These are phyloP conservation scores for Xerocomus amazonicus DNA, from an alignment of 1,284 basidiomycete genomes.

Conservation along the genomic window DNA sequence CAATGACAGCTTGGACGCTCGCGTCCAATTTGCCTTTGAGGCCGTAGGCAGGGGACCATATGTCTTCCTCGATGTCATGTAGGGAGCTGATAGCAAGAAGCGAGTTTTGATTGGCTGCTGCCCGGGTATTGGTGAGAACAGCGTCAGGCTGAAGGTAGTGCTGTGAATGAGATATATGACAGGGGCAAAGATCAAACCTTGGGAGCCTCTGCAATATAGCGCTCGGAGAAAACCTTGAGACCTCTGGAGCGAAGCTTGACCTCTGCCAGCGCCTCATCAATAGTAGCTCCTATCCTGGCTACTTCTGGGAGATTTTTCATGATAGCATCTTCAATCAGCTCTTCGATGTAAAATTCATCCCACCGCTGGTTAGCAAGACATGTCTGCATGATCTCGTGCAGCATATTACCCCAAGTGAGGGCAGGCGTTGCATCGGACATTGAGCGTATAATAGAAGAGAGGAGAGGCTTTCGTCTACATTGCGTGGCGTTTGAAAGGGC, in stretches of 20 bases:
- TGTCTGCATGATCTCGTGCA: constrained; percentile 85
- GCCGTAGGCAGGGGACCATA: constrained; percentile 94
- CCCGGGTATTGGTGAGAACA: constrained; percentile 61
- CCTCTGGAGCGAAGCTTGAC: constrained; percentile 60
- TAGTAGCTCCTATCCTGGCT: constrained; percentile 54
- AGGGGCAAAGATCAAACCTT: constrained; percentile 44
- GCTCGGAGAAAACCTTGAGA: constrained; percentile 58
- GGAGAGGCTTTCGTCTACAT: constrained; percentile 79
- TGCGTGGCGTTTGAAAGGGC: constrained; percentile 78
- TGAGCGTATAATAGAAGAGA: constrained; percentile 59
- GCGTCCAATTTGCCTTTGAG: constrained; percentile 96
- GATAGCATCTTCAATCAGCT: constrained; percentile 54
- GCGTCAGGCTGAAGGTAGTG: constrained; percentile 50
- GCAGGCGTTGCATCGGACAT: constrained; percentile 58
- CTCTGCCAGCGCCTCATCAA: constrained; percentile 63
- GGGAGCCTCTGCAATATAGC: constrained; percentile 57
- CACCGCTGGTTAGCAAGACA: constrained; percentile 61
- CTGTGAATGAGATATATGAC: not conserved
- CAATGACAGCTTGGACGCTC: constrained; percentile 70
- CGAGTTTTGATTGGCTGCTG: constrained; percentile 44
- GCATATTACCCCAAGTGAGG: constrained; percentile 85
- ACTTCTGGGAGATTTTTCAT: constrained; percentile 54
- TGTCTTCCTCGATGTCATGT: constrained; percentile 93
- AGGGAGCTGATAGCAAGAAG: constrained; percentile 71
- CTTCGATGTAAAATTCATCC: constrained; percentile 57